Percentiles rank a stretch among this genome's conserved stretches.
phyloP scores from a whole-genome alignment of 192 early-diverging fungal genomes.

The Coemansia sp. region DNA sequence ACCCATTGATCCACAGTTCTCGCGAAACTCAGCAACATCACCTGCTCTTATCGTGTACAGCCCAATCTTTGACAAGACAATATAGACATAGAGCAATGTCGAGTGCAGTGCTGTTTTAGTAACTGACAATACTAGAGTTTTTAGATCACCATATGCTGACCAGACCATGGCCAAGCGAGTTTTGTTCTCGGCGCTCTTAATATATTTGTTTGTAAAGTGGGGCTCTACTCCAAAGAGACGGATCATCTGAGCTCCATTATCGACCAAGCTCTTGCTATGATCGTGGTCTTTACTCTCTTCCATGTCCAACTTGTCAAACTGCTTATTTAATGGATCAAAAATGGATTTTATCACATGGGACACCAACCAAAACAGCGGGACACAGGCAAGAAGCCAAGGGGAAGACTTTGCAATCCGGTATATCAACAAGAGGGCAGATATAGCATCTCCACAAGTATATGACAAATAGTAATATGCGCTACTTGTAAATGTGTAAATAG shows the following conservation, averaged over 20 bases:
- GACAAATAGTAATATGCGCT: neutral
- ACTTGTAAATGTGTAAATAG: neutral
- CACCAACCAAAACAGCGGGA: neutral
- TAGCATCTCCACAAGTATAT: neutral
- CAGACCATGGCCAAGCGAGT: conserved; percentile 22
- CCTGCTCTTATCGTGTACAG: neutral
- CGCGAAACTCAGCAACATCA: neutral
- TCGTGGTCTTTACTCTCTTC: neutral
- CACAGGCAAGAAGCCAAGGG: neutral
- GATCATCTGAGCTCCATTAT: conserved; percentile 53
- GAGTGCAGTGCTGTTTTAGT: neutral
- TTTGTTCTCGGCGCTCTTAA: conserved; percentile 61
- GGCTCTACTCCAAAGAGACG: conserved; percentile 62
- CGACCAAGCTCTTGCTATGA: neutral
- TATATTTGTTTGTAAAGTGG: conserved; percentile 59
- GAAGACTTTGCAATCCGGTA: neutral
- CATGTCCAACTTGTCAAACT: neutral
- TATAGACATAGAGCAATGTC: neutral
- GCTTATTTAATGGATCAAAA: neutral
- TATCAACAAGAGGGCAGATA: neutral
- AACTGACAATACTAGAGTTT: neutral
- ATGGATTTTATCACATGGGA: no score
- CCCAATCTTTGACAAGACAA: neutral
- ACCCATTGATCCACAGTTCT: neutral
- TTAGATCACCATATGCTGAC: neutral